Conservation (phyloP, 352 stramenopile species). For the Phytophthora megakarya region DNA sequence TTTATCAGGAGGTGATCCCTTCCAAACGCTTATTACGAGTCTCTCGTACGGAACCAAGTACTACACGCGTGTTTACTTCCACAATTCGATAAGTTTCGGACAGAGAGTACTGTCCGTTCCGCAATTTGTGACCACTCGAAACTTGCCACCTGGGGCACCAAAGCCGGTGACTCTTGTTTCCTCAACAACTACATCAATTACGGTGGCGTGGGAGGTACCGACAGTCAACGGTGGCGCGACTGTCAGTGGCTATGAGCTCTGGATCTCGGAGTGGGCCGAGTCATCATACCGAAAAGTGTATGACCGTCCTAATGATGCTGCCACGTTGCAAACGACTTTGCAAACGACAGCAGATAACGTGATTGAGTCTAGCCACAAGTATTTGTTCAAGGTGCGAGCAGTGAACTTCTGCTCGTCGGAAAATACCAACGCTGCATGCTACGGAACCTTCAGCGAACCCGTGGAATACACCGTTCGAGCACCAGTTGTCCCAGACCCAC, state of each 20-base stretch:
- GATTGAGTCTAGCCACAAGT: conserved; percentile 92
- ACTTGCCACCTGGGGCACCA: conserved; percentile 87
- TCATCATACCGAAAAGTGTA: conserved; percentile 90
- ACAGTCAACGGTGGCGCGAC: conserved; percentile 90
- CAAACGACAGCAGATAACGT: conserved; percentile 80
- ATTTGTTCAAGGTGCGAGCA: conserved; percentile 94
- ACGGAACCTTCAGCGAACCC: conserved; percentile 88
- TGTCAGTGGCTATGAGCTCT: conserved; percentile 96
- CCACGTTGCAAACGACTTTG: conserved; percentile 73
- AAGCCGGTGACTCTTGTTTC: conserved; percentile 86
- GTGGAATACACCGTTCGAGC: conserved; percentile 91
- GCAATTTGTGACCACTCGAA: conserved; percentile 82
- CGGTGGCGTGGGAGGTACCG: conserved; percentile 89
- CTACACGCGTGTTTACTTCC: conserved; percentile 91
- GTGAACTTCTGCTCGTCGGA: conserved; percentile 93
- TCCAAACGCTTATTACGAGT: conserved; percentile 57
- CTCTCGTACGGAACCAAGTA: conserved; percentile 89
- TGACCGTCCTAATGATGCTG: conserved; percentile 89
- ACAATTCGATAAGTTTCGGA: conserved; percentile 89
- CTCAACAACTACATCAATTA: conserved; percentile 91
- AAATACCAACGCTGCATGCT: conserved; percentile 78
- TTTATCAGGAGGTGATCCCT: conserved; percentile 77
- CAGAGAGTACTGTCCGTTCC: conserved; percentile 68
- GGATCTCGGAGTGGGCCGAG: conserved; percentile 95
- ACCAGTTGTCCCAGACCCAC: conserved; percentile 83